Evolutionary conservation across 257 asterid genomes (phyloP), one percentile per base, ranked within the genome.

Genomic region (Nemophila menziesii): DNA sequence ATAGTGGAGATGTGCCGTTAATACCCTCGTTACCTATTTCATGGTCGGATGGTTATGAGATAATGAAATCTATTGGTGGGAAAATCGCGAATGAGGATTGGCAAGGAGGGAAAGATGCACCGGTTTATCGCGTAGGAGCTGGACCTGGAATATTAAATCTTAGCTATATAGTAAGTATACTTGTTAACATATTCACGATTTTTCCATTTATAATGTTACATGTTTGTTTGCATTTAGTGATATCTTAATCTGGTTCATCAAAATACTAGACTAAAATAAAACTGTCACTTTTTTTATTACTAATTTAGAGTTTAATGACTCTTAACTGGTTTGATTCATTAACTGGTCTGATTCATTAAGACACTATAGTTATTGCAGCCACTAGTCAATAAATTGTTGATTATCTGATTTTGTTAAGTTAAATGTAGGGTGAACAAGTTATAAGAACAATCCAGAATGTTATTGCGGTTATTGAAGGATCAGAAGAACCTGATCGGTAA

Each of bases 401-500:
- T n/a, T n/a, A n/a, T 20, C n/a, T 11, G 11, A 15, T 21, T 34
- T 46, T 22, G 7, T 14, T 54, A 15, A 9, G n/a, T 57, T 63
- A 44, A 55, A 17, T 52, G 52, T 78, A 86, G 96, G 96, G 96
- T 11, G 64, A 82, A 53, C 80, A 86, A 55, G 84, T 76, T 37
- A 74, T 86, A 52, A 74, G 69, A 72, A 74, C 60, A 56, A 86
- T 82, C 34, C 90, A 77, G 62, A 86, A 86, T 46, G 84, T 86
- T n/a, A 68, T 86, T 66, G 96, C 85, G 56, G 69, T 79, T 36
- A 86, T 86, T 37, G 71, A 76, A 65, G 94, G 94, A 39, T 62
- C 45, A 38, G 84, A 79, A 64, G 94, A 86, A 73, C 94, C 92
- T 20, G 96, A 82, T 58, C 58, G 93, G 96, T 79, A 46, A n/a